These are phyloP conservation scores for Vigna unguiculata DNA, from an alignment of 306 rosid genomes.

Conservation along the genomic window DNA sequence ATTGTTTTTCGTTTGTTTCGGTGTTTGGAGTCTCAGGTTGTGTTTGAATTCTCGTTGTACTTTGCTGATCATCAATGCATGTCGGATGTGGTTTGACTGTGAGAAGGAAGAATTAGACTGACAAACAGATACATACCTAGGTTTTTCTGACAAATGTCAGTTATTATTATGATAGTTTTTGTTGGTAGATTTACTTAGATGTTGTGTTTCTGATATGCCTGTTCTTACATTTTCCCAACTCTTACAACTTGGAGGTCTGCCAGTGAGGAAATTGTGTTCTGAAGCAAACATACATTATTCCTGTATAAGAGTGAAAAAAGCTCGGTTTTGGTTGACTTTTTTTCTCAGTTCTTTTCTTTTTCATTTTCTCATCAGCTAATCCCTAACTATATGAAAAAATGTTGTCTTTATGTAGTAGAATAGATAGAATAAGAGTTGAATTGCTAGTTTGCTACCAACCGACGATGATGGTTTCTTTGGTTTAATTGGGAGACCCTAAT, in stretches of 20 bases:
- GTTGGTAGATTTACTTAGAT: not conserved
- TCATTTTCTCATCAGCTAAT: not conserved
- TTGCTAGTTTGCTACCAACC: not conserved
- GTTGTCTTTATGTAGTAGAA: not conserved
- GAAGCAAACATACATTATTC: not conserved
- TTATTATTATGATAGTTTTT: too few relatives aligned
- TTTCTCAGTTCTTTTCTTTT: not conserved
- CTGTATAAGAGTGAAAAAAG: not conserved
- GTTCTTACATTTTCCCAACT: not conserved
- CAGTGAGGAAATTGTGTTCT: not conserved
- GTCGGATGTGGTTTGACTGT: not conserved
- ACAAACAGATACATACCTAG: too few relatives aligned
- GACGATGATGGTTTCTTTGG: not conserved
- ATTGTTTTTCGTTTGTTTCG: not conserved
- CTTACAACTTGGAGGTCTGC: not conserved
- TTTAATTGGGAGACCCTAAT: not conserved
- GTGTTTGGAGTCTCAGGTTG: not conserved
- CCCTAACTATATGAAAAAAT: not conserved
- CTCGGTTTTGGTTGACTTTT: not conserved
- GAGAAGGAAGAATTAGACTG: too few relatives aligned
- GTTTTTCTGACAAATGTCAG: too few relatives aligned
- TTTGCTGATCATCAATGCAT: not conserved
- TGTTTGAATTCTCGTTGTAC: not conserved
- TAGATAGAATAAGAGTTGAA: not conserved
- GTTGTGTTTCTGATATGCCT: not conserved